These are phyloP conservation scores for Polytrichum formosum DNA, from an alignment of 225 moss, liverwort and hornwort genomes.

Conservation along the genomic window DNA sequence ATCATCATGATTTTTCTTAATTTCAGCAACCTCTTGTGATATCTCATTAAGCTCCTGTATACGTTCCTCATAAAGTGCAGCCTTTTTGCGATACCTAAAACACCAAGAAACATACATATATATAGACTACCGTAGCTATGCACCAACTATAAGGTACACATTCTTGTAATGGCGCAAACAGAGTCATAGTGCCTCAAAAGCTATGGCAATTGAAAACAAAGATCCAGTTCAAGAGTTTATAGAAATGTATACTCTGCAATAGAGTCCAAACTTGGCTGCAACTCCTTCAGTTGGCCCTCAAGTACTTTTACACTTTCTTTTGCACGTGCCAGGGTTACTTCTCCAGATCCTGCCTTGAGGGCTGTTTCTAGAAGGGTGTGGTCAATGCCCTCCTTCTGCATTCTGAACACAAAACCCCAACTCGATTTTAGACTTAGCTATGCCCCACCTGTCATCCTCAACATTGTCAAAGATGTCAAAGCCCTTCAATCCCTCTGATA, in stretches of 20 bases:
- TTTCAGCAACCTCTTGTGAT: conserved; percentile 60
- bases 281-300: conserved; percentile 72
- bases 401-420: conserved; percentile 34
- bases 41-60: conserved; percentile 72
- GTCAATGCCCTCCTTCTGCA: conserved; percentile 75
- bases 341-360: conserved; percentile 54
- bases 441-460: too few relatives aligned
- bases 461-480: too few relatives aligned
- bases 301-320: conserved; percentile 67
- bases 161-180: too few relatives aligned
- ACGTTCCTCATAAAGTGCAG: conserved; percentile 80
- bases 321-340: conserved; percentile 57
- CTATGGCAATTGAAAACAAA: too few relatives aligned
- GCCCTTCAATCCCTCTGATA: too few relatives aligned
- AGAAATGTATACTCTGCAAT: conserved; percentile 72
- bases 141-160: too few relatives aligned
- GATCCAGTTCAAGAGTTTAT: too few relatives aligned
- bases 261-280: conserved; percentile 86
- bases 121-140: background rate
- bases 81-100: conserved; percentile 71
- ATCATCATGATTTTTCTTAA: conserved; percentile 72
- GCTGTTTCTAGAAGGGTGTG: conserved; percentile 54
- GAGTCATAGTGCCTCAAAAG: too few relatives aligned
- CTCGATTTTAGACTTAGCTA: too few relatives aligned
- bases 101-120: background rate